phyloP scores from a whole-genome alignment of 2,329 filamentous ascomycete genomes.

The Pezicula rhizophila region DNA sequence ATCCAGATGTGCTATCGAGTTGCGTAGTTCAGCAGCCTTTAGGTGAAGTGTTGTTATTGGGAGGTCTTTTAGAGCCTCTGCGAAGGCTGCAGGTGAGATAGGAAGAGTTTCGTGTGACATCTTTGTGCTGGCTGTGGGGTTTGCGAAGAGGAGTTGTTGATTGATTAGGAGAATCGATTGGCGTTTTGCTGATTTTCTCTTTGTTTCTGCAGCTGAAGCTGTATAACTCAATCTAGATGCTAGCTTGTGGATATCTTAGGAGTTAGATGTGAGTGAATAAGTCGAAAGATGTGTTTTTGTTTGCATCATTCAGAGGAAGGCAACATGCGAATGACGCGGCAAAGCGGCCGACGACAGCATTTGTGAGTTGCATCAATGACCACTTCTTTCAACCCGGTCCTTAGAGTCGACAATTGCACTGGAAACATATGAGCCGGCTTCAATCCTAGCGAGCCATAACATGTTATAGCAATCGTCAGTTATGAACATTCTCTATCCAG shows the following conservation, averaged over 20 bases:
- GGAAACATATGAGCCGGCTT: too few relatives aligned
- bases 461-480: background rate
- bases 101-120: conserved; percentile 61
- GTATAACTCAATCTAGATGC: too few relatives aligned
- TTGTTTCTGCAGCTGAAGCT: too few relatives aligned
- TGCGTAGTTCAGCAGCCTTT: conserved; percentile 71
- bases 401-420: too few relatives aligned
- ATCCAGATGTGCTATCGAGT: conserved; percentile 67
- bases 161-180: background rate
- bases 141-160: background rate
- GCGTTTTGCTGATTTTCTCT: too few relatives aligned
- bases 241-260: background rate
- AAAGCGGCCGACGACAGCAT: background rate
- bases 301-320: background rate
- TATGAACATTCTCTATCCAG: conserved; percentile 5
- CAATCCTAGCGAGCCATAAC: too few relatives aligned
- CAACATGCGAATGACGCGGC: background rate
- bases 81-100: conserved; percentile 58
- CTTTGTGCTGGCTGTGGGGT: conserved; percentile 6
- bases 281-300: background rate
- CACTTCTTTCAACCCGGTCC: background rate
- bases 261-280: background rate
- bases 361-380: background rate
- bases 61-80: conserved; percentile 60
- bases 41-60: conserved; percentile 58